phyloP scores from a whole-genome alignment of 2,329 filamentous ascomycete genomes.

The Sordariomycetes sp. region DNA sequence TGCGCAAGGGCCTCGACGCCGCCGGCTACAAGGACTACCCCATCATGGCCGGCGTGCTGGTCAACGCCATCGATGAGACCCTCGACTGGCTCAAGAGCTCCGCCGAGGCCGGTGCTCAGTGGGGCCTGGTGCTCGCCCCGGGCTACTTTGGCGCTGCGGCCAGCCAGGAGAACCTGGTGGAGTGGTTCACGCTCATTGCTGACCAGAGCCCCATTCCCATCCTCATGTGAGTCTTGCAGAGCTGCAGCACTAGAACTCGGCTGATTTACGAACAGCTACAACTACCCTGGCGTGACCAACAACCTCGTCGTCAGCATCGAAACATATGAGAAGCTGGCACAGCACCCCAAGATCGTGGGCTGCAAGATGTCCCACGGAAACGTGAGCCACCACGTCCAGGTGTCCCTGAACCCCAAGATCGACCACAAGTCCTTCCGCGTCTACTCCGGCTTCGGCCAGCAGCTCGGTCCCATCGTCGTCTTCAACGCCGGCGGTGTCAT shows the following conservation, averaged over 20 bases:
- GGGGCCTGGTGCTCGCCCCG: conserved; percentile 46
- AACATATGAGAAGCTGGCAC: conserved; percentile 47
- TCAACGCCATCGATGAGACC: conserved; percentile 29
- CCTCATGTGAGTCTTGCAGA: conserved; percentile 38
- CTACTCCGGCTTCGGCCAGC: conserved; percentile 58
- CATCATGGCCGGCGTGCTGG: conserved; percentile 41
- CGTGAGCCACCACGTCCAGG: conserved; percentile 54
- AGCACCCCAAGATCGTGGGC: conserved; percentile 57
- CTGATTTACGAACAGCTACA: conserved; percentile 25
- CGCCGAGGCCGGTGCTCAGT: conserved; percentile 6
- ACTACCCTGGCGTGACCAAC: conserved; percentile 58
- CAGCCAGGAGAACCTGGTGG: conserved; percentile 47
- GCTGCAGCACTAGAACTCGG: neutral
- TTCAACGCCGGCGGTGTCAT: conserved; percentile 58
- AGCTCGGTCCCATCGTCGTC: conserved; percentile 53
- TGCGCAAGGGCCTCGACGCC: conserved; percentile 43
- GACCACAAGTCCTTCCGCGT: conserved; percentile 52
- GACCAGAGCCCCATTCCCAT: conserved; percentile 51
- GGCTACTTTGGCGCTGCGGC: conserved; percentile 55
- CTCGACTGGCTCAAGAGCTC: conserved; percentile 6
- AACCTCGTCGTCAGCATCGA: conserved; percentile 48
- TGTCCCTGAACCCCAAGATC: conserved; percentile 51
- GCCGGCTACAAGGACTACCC: conserved; percentile 49
- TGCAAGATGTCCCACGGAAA: conserved; percentile 62
- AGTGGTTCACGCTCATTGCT: conserved; percentile 54